Base-by-base conservation (phyloP, 345 rosid genomes). In the Limnanthes douglasii region DNA sequence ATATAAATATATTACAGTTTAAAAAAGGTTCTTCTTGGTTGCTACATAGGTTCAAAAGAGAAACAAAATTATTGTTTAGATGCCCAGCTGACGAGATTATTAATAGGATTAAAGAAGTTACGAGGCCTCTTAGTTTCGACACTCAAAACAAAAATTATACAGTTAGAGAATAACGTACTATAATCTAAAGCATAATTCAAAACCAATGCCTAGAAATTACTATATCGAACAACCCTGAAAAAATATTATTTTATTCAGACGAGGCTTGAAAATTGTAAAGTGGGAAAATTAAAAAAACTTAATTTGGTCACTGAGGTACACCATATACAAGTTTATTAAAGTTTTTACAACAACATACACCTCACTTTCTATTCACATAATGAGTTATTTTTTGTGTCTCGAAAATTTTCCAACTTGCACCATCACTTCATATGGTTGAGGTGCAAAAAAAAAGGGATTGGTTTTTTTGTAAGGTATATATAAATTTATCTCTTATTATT, bases 391-490 rank as follows among this genome's bases (percentile, higher is more conserved):
- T 31, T 15, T 33, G 26, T 39, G 25, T 56, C 35, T 18, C 42
- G 34, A 56, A 90, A 94, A 55, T 90, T 39, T 84, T 90, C 51
- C 92, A 90, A 90, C 81, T 90, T 53, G 75, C 98, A 11, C 95
- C 98, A 37, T 84, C 86, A 18, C 66, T 90, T 33, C 92, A 90
- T 55, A 75, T 84, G 95, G 92, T 90, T 18, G 92, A 90, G 61
- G 69, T 90, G 21, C 74, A 90, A 7, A 90, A 90, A 1, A 83
- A 80, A 56, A 95, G 98, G n/a, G 95, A 90, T 54, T 83, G 95
- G 8, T 57, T 90, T 50, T 90, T 84, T 42, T 84, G 77, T 25
- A 83, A 74, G 94, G 94, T 83, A 66, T 21, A 25, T 18, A 25
- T 23, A 14, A 24, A 11, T 15, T 27, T 21, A 1, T 0, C n/a